These are phyloP conservation scores for Aspergillus sojae DNA, from an alignment of 2,329 filamentous ascomycete species.

Conservation along the genomic window DNA sequence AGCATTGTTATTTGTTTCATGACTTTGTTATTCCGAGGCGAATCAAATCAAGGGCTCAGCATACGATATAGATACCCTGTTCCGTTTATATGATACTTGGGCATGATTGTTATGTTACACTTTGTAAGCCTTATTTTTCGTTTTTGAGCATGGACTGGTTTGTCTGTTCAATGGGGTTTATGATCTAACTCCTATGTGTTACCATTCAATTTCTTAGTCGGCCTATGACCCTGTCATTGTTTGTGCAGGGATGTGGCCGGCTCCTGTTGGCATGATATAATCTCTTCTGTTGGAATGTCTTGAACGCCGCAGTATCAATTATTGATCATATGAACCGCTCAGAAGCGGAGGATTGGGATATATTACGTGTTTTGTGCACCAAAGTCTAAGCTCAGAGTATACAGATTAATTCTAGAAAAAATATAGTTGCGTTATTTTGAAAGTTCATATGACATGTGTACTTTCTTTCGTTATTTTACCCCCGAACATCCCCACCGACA, in stretches of 20 bases:
- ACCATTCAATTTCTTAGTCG: background rate
- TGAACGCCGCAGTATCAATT: background rate
- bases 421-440: background rate
- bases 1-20: conserved; percentile 15
- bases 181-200: background rate
- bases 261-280: background rate
- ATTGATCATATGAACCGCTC: background rate
- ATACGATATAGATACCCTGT: conserved; percentile 34
- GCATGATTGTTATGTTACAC: conserved; percentile 13
- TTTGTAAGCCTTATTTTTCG: background rate
- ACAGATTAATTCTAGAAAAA: background rate
- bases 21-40: conserved; percentile 16
- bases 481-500: background rate
- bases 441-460: background rate
- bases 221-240: background rate
- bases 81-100: conserved; percentile 18
- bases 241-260: background rate
- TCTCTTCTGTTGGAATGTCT: background rate
- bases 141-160: conserved; percentile 1
- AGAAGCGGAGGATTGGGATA: background rate
- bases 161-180: background rate
- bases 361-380: background rate
- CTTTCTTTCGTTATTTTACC: background rate
- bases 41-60: conserved; percentile 24
- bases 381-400: background rate